Evolutionary conservation across 306 rosid genomes (phyloP), one percentile per base, ranked within the genome.

Genomic region (Lagenaria siceraria): DNA sequence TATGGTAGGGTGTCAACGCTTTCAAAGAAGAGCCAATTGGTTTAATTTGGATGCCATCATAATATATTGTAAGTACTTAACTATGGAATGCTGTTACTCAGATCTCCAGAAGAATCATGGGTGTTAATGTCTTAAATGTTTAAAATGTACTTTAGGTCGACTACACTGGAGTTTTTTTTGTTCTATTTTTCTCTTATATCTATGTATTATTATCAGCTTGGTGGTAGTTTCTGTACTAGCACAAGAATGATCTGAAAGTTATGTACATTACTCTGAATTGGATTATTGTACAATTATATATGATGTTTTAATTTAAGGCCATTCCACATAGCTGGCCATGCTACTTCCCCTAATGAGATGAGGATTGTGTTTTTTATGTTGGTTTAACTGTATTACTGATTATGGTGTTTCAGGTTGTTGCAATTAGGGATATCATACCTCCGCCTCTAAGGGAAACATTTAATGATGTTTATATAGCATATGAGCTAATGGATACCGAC

Each of bases 401-500:
- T 9, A 70, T 78, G 78, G 55, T 31, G 56, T 17, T 86, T 82
- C 82, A 89, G 97, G 97, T 93, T 70, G 97, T 93, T 64, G 97
- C 98, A 19, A 90, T 93, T 75, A 87, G 97, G 87, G 98, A 93
- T 82, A 93, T 93, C 59, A 87, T 93, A 75, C 98, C 98, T 52
- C 98, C 98, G 5, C 97, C 98, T 43, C 92, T 82, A 78, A 88
- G 97, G 86, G 88, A 63, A 80, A 75, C 25, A 4, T 93, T 93
- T 72, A 91, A 93, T 69, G 98, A 93, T 84, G 98, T 93, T 64
- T 93, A 93, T 92, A 93, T 93, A 75, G 97, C 97, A 5, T 93
- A 93, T 82, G 98, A 93, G 87, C 88, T 93, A n/a, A 91, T 93
- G 98, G 98, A 93, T 86, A 93, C 98, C 64, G 98, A 93, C 82